These are phyloP conservation scores for Aspergillus sojae DNA, from an alignment of 2,329 filamentous ascomycete genomes.

Conservation along the genomic window DNA sequence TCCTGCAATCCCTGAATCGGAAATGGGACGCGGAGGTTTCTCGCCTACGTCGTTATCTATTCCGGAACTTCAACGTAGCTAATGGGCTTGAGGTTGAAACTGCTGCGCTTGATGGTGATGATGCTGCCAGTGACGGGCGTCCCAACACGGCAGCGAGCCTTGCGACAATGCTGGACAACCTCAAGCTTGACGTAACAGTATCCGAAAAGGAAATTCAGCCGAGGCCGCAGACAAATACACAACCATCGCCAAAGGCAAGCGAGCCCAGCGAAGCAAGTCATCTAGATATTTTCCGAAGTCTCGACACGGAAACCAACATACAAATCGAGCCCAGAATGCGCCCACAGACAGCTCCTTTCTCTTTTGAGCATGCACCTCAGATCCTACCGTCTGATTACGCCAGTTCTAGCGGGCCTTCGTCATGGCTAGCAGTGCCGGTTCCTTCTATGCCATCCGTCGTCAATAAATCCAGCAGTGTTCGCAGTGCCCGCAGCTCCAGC, in stretches of 20 bases:
- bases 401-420: conserved; percentile 22
- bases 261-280: conserved; percentile 14
- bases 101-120: conserved; percentile 26
- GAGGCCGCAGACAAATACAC: conserved; percentile 22
- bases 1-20: conserved; percentile 44
- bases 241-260: conserved; percentile 8
- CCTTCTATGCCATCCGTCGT: conserved; percentile 31
- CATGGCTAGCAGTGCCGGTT: conserved; percentile 35
- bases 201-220: conserved; percentile 30
- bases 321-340: conserved; percentile 24
- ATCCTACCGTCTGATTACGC: conserved; percentile 28
- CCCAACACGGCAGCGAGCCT: conserved; percentile 42
- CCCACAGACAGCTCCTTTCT: conserved; percentile 30
- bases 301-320: conserved; percentile 21
- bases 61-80: conserved; percentile 48
- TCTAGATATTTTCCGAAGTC: conserved; percentile 23
- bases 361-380: conserved; percentile 19
- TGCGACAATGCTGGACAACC: conserved; percentile 40
- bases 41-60: conserved; percentile 47
- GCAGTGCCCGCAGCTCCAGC: conserved; percentile 41
- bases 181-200: conserved; percentile 39
- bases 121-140: conserved; percentile 40
- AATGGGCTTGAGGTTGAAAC: conserved; percentile 34
- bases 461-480: conserved; percentile 36
- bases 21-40: conserved; percentile 50